phyloP scores from a whole-genome alignment of 805 yeast species.

The Wickerhamomyces xylosicus region DNA sequence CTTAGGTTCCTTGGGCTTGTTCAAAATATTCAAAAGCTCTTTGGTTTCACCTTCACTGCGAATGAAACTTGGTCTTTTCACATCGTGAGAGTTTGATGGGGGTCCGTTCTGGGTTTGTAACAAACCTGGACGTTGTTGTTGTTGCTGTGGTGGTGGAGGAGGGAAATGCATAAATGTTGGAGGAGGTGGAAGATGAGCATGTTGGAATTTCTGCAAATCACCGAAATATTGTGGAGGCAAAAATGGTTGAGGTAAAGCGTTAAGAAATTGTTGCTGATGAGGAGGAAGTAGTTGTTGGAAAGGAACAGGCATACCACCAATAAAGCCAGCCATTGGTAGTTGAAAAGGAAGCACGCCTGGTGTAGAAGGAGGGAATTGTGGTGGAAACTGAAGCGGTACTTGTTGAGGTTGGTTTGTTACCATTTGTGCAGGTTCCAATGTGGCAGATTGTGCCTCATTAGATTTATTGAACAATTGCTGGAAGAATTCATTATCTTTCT shows the following conservation, averaged over 20 bases:
- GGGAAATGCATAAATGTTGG: slow-evolving; percentile 11
- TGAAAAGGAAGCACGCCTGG: slow-evolving; percentile 7
- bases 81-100: slow-evolving; percentile 29
- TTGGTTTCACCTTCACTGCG: slow-evolving; percentile 25
- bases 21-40: slow-evolving; percentile 34
- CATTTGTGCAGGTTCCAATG: too few relatives aligned
- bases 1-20: slow-evolving; percentile 16
- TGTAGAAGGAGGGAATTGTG: slow-evolving; percentile 4
- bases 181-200: slow-evolving; percentile 12
- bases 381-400: slow-evolving; percentile 1
- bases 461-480: slow-evolving; percentile 3
- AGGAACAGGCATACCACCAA: neutral
- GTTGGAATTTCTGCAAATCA: slow-evolving; percentile 8
- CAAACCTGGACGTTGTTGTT: slow-evolving; percentile 3
- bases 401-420: too few relatives aligned
- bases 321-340: neutral
- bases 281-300: neutral
- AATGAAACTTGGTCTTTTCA: slow-evolving; percentile 27
- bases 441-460: neutral
- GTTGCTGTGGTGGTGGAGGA: slow-evolving; percentile 7
- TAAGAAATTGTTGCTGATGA: neutral
- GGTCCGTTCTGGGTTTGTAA: slow-evolving; percentile 3
- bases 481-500: slow-evolving; percentile 8
- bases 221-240: neutral
- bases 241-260: neutral